Conservation (phyloP, 495 filamentous ascomycete species). For the Saxispiralis lemnorum region DNA sequence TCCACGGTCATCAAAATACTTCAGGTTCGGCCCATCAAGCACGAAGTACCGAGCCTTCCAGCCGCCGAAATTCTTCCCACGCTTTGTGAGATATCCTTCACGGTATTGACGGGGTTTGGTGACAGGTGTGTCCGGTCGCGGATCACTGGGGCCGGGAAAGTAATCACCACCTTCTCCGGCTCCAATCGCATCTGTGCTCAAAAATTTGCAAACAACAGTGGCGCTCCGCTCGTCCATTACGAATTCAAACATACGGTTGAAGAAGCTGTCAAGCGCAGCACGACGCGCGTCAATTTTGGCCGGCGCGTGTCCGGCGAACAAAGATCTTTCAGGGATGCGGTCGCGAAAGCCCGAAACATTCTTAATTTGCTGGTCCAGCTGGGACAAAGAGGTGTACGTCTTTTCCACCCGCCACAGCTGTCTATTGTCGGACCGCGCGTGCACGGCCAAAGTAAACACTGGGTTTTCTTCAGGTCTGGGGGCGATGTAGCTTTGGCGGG, state of each 20-base stretch:
- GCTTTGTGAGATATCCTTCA: constrained; percentile 86
- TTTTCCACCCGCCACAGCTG: constrained; percentile 93
- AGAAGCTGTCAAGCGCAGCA: constrained; percentile 62
- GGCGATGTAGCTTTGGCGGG: constrained; percentile 62
- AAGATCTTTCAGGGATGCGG: constrained; percentile 61
- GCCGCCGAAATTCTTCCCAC: constrained; percentile 96
- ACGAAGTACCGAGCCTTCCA: constrained; percentile 96
- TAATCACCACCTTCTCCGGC: constrained; percentile 40
- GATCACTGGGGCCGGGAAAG: constrained; percentile 12
- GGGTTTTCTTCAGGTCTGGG: constrained; percentile 56
- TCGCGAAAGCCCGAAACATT: constrained; percentile 45
- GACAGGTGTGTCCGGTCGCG: constrained; percentile 13
- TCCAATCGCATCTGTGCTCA: constrained; percentile 71
- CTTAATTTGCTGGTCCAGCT: constrained; percentile 65
- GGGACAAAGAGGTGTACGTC: constrained; percentile 59
- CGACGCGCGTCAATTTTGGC: constrained; percentile 84
- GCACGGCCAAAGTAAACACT: constrained; percentile 79
- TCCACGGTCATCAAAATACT: constrained; percentile 79
- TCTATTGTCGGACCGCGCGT: constrained; percentile 53
- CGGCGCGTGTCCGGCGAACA: constrained; percentile 87
- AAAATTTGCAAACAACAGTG: constrained; percentile 68
- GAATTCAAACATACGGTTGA: constrained; percentile 66
- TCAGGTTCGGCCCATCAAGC: constrained; percentile 71
- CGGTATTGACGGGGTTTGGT: constrained; percentile 48
- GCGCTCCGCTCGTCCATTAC: constrained; percentile 63